Evolutionary conservation across 345 rosid species (phyloP).

Genomic region (Moricandia moricandioides): DNA sequence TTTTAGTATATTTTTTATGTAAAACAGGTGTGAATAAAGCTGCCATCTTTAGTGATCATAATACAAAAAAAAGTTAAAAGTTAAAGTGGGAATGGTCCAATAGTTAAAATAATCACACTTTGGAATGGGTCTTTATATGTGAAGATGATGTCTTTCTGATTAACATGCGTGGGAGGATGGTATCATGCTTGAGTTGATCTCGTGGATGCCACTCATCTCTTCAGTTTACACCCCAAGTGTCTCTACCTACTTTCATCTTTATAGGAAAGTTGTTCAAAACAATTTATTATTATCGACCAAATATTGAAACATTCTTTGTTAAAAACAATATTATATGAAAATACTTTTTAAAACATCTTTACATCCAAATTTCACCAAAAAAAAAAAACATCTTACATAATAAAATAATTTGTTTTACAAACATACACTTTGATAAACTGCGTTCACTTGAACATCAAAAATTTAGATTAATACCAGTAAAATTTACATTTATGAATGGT

Average conservation of each 20-base stretch:
- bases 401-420: too few species aligned
- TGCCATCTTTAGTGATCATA: constrained; percentile 16
- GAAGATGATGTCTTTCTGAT: background rate
- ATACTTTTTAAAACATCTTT: too few species aligned
- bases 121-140: constrained; percentile 1
- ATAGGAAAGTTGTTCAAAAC: background rate
- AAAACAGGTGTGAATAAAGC: constrained; percentile 23
- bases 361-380: too few species aligned
- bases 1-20: background rate
- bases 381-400: too few species aligned
- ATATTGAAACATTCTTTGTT: background rate
- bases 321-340: background rate
- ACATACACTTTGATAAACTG: too few species aligned
- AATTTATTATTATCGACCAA: background rate
- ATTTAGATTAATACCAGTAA: too few species aligned
- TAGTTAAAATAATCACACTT: constrained; percentile 1
- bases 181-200: background rate
- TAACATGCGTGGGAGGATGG: background rate
- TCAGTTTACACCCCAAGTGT: constrained; percentile 3
- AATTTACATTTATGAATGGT: too few species aligned
- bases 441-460: too few species aligned
- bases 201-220: constrained; percentile 37
- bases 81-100: constrained; percentile 22
- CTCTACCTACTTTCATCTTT: background rate
- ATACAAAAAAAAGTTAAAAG: constrained; percentile 13